These are phyloP conservation scores for Plectosphaerella sp. DNA, from an alignment of 2,329 filamentous ascomycete species.

Conservation along the genomic window DNA sequence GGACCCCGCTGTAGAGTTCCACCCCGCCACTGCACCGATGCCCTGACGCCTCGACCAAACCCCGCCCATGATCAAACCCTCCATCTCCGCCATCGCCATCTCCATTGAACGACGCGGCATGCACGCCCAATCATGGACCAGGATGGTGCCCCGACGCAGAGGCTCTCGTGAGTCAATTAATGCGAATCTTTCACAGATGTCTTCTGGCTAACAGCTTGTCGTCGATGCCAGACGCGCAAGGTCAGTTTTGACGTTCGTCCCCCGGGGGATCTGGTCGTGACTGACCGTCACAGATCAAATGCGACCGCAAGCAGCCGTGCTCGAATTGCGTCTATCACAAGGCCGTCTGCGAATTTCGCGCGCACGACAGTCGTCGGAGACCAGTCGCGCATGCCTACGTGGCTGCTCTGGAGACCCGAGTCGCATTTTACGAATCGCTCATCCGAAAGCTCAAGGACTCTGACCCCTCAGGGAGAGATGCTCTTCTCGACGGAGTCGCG, in stretches of 20 bases:
- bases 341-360: constrained; percentile 11
- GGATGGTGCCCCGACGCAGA: neutral
- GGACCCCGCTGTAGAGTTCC: no score
- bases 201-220: neutral
- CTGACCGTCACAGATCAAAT: constrained; percentile 9
- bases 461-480: constrained; percentile 18
- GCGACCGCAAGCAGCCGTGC: constrained; percentile 13
- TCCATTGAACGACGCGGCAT: no score
- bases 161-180: neutral
- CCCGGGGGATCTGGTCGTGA: neutral
- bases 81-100: no score
- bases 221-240: constrained; percentile 9
- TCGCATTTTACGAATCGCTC: constrained; percentile 17
- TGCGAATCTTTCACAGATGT: neutral
- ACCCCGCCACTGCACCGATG: no score
- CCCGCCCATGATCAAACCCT: no score
- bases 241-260: neutral
- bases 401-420: constrained; percentile 17
- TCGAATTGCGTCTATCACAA: constrained; percentile 9
- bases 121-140: no score
- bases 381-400: constrained; percentile 18
- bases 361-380: constrained; percentile 10
- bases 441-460: constrained; percentile 25
- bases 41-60: no score
- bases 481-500: constrained; percentile 24